Percentiles rank a stretch among this genome's conserved stretches.
phyloP scores from a whole-genome alignment of 306 rosid genomes.

The Quercus agrifolia region DNA sequence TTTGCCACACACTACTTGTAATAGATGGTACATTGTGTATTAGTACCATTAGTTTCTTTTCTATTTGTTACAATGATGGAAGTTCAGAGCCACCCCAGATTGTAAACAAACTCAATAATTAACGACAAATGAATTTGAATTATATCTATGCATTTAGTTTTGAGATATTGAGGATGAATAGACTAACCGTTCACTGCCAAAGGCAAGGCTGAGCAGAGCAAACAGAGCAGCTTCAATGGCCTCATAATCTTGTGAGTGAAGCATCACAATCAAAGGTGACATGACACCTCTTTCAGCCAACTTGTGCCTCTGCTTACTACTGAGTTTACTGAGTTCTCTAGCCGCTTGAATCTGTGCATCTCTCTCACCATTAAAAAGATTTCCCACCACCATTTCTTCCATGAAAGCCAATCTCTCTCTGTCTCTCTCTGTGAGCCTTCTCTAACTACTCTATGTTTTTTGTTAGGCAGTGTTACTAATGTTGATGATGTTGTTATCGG shows the following conservation, averaged over 20 bases:
- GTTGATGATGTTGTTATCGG: slow-evolving; percentile 35
- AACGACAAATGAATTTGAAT: not conserved
- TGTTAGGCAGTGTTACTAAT: slow-evolving; percentile 24
- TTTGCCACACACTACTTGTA: not conserved
- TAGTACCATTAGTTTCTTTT: not conserved
- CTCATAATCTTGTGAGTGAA: slow-evolving; percentile 49
- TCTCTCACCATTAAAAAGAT: slow-evolving; percentile 46
- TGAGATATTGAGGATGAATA: slow-evolving; percentile 8
- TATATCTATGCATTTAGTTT: not conserved
- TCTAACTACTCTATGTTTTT: not conserved
- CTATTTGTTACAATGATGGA: not conserved
- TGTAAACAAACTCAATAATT: not conserved
- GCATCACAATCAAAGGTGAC: slow-evolving; percentile 69
- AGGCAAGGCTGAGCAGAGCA: slow-evolving; percentile 73
- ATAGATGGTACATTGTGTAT: not conserved
- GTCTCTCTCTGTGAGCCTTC: slow-evolving; percentile 3
- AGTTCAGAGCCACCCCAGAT: not conserved
- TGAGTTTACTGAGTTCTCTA: slow-evolving; percentile 43
- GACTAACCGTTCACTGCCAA: slow-evolving; percentile 81
- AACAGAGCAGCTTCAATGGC: slow-evolving; percentile 65
- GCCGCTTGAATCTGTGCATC: slow-evolving; percentile 62
- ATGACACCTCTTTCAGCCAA: slow-evolving; percentile 54
- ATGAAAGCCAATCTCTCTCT: slow-evolving; percentile 30
- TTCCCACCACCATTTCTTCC: slow-evolving; percentile 53
- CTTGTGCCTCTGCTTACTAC: slow-evolving; percentile 52